Evolutionary conservation across 129 eudicot species (phyloP).

Genomic region (Logfia minima): DNA sequence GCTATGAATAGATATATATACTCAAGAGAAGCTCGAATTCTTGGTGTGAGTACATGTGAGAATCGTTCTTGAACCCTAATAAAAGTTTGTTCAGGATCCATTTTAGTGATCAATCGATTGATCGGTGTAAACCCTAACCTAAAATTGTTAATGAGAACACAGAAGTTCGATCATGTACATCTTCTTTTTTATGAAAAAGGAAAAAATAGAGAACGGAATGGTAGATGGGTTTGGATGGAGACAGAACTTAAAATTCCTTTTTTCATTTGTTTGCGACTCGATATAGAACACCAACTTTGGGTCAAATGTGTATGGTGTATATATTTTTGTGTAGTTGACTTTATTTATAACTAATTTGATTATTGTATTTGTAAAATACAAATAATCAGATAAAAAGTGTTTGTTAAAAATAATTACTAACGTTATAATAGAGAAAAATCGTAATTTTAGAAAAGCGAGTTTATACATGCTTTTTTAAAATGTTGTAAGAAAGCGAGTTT

Average conservation of each 20-base stretch:
- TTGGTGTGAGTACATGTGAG: slow-evolving; percentile 74
- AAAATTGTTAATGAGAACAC: slow-evolving; percentile 1
- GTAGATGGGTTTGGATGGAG: neutral
- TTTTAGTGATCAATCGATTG: slow-evolving; percentile 25
- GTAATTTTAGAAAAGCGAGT: too few species aligned
- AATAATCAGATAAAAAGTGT: too few species aligned
- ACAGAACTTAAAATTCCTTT: neutral
- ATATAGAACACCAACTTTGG: too few species aligned
- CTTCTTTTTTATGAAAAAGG: neutral
- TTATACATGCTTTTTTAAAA: too few species aligned
- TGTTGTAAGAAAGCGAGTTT: too few species aligned
- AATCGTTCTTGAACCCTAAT: slow-evolving; percentile 92
- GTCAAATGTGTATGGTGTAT: too few species aligned
- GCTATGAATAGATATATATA: slow-evolving; percentile 76
- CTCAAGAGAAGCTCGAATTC: slow-evolving; percentile 72
- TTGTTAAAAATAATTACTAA: too few species aligned
- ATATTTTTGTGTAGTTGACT: too few species aligned
- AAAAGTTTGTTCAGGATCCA: slow-evolving; percentile 99
- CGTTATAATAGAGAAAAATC: too few species aligned
- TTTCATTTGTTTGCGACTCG: neutral
- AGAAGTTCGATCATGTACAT: slow-evolving; percentile 17
- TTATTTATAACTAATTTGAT: too few species aligned
- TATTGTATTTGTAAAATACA: too few species aligned
- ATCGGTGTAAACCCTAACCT: slow-evolving; percentile 9
- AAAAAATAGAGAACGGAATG: neutral